phyloP scores from a whole-genome alignment of 352 stramenopile species.

The Globisporangium orthogonon region DNA sequence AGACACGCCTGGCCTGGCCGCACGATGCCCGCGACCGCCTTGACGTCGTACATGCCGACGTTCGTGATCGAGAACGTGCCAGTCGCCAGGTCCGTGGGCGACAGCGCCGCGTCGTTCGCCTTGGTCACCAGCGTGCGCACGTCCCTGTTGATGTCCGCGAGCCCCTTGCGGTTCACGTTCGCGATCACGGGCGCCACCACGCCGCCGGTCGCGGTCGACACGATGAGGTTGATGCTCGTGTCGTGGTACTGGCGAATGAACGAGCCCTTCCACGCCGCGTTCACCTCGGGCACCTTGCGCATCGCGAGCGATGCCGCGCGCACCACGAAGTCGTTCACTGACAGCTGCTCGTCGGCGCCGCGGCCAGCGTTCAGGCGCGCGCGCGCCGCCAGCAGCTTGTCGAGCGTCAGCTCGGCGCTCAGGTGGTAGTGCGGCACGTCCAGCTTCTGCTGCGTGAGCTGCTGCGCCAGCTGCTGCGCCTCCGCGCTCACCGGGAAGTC shows the following conservation, averaged over 20 bases:
- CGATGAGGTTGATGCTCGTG: constrained; percentile 92
- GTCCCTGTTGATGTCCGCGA: constrained; percentile 88
- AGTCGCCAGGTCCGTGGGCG: constrained; percentile 48
- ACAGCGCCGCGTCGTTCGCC: constrained; percentile 33
- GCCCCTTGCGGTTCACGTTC: constrained; percentile 83
- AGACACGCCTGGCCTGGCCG: constrained; percentile 89
- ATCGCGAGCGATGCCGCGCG: constrained; percentile 94
- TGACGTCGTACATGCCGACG: constrained; percentile 96
- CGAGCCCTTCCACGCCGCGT: constrained; percentile 81
- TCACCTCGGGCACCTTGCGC: constrained; percentile 93
- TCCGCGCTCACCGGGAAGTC: constrained; percentile 90
- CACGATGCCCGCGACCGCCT: constrained; percentile 93
- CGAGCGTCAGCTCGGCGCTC: constrained; percentile 90
- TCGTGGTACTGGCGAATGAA: constrained; percentile 95
- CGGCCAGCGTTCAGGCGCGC: constrained; percentile 91
- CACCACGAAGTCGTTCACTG: constrained; percentile 98
- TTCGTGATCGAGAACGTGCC: constrained; percentile 97
- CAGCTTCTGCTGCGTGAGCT: constrained; percentile 91
- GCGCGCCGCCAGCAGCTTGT: constrained; percentile 87
- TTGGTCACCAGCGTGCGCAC: constrained; percentile 64
- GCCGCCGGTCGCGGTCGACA: constrained; percentile 54
- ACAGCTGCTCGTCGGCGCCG: constrained; percentile 89
- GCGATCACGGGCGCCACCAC: constrained; percentile 97
- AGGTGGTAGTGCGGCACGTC: constrained; percentile 98
- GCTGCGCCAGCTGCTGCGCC: constrained; percentile 70